Evolutionary conservation across 306 rosid species (phyloP).

Genomic region (Spatholobus suberectus): DNA sequence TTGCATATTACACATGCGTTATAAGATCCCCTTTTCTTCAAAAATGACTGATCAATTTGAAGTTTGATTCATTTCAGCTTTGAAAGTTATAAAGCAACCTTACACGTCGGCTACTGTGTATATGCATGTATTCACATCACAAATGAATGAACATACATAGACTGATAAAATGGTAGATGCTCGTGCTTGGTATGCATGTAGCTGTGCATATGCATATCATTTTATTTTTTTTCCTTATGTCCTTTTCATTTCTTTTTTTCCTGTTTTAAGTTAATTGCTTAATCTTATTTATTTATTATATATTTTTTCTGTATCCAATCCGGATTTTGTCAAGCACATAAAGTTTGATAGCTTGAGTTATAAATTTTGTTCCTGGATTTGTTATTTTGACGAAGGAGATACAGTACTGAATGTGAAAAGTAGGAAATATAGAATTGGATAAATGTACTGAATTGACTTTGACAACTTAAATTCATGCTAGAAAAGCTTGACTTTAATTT

Average conservation of each 20-base stretch:
- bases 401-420: not conserved
- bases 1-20: slow-evolving; percentile 4
- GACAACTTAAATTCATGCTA: not conserved
- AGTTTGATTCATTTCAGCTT: slow-evolving; percentile 16
- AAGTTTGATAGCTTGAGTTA: not conserved
- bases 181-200: not conserved
- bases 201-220: not conserved
- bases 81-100: not conserved
- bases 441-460: slow-evolving; percentile 8
- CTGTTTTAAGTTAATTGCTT: not conserved
- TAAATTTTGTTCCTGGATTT: not conserved
- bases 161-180: not conserved
- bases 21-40: not conserved
- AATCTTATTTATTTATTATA: not conserved
- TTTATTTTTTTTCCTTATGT: not conserved
- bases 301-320: slow-evolving; percentile 2
- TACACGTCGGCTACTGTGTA: not conserved
- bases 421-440: slow-evolving; percentile 4
- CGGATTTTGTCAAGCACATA: not conserved
- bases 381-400: slow-evolving; percentile 26
- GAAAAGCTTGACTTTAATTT: not conserved
- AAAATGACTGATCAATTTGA: slow-evolving; percentile 7
- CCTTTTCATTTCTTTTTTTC: not conserved
- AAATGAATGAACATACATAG: not conserved
- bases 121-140: not conserved